Evolutionary conservation across 2,329 filamentous ascomycete species (phyloP).

Genomic region (Apiospora aurea): DNA sequence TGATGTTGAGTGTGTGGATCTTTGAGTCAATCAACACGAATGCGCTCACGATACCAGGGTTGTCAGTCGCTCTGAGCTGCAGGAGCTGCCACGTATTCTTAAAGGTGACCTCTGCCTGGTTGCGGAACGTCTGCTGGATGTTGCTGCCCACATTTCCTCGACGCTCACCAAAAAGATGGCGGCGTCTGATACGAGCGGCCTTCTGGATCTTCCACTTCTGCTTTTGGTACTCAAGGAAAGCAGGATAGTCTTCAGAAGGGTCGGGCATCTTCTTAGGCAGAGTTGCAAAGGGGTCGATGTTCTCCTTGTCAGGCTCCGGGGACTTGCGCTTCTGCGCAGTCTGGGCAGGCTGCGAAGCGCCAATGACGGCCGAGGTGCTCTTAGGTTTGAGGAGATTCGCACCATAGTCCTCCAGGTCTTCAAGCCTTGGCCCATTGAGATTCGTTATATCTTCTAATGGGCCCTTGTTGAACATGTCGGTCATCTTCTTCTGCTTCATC

Average conservation of each 20-base stretch:
- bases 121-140: slow-evolving; percentile 79
- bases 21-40: slow-evolving; percentile 94
- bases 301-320: slow-evolving; percentile 68
- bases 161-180: slow-evolving; percentile 92
- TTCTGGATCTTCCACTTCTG: slow-evolving; percentile 99
- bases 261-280: slow-evolving; percentile 85
- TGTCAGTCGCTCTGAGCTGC: slow-evolving; percentile 83
- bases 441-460: slow-evolving; percentile 78
- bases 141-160: slow-evolving; percentile 70
- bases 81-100: slow-evolving; percentile 95
- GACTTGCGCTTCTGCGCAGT: slow-evolving; percentile 74
- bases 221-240: slow-evolving; percentile 93
- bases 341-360: slow-evolving; percentile 61
- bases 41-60: slow-evolving; percentile 84
- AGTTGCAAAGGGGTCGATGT: slow-evolving; percentile 78
- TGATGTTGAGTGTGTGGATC: slow-evolving; percentile 85
- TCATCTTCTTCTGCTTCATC: slow-evolving; percentile 99
- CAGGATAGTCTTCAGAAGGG: slow-evolving; percentile 84
- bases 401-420: slow-evolving; percentile 85
- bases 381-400: slow-evolving; percentile 71
- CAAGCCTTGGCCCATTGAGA: slow-evolving; percentile 60
- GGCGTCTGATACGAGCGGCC: slow-evolving; percentile 81
- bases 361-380: slow-evolving; percentile 60
- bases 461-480: slow-evolving; percentile 81
- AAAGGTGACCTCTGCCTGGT: slow-evolving; percentile 89